Evolutionary conservation across 106 monocot species (phyloP), one percentile per base, ranked within the genome.

Genomic region (Dioscorea dumetorum): DNA sequence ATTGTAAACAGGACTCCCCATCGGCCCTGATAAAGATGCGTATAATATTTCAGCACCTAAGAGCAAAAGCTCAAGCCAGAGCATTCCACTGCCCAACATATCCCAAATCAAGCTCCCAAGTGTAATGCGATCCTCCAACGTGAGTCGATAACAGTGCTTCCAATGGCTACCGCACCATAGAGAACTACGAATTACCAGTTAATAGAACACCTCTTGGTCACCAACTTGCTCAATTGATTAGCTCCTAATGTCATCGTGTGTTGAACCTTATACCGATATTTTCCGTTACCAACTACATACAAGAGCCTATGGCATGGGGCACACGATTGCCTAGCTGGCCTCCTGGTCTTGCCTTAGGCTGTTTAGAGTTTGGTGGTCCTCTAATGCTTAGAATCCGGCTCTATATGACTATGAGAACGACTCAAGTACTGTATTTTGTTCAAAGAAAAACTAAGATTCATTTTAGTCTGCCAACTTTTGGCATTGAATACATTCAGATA

Each of bases 101-200:
- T 19, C 22, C 79, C 82, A 49, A 84, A 80, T 13, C 91, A 16
- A 81, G 48, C 22, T 51, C 69, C 91, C 91, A 91, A 48, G n/a
- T n/a, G 82, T 78, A 4, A 87, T 69, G 57, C 62, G 77, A 48
- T 91, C 87, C 75, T 87, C n/a, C 63, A 21, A 91, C 60, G 79
- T 82, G n/a, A 91, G 58, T 87, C 84, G 10, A 91, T 58, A 21
- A 73, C 82, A 5, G 91, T 91, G 64, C 61, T 17, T 2, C 81
- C 84, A 24, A 80, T 12, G 24, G 87, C 61, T 52, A 64, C 5
- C 0, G 84, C 16, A 0, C 11, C 48, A 60, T 87, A 82, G 22
- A 75, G 3, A 48, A 80, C 62, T 32, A 82, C 58, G 84, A 82
- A 87, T 80, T 35, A 84, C 91, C 91, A 87, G 74, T 87, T 84